Evolutionary conservation across 192 early-diverging fungal species (phyloP), one percentile per base, ranked within the genome.

Genomic region (Spinellus fusiger): DNA sequence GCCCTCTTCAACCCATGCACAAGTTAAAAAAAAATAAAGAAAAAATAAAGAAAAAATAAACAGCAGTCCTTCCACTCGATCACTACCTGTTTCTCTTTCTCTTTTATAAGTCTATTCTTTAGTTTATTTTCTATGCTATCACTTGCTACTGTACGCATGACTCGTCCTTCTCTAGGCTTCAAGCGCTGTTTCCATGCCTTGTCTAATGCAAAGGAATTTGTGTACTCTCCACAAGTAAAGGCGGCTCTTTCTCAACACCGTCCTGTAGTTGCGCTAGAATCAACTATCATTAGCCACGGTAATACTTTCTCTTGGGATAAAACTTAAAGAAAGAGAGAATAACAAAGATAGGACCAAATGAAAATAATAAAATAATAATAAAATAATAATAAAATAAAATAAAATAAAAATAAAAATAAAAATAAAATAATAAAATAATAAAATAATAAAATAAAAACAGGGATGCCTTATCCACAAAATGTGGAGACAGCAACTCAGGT

Each of bases 261-360:
- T 49, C 92, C 93, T 1, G 81, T 97, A 2, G 94, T 97, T 26
- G 94, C 94, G 0, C 75, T 97, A 7, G 94, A 98, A 70, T 93
- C 91, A 0, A 96, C 94, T 16, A 96, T 98, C 60, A 95, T 98
- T 64, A 89, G 89, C 63, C 96, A 98, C 72, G 96, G 86, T 61
- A 64, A 32, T 1, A 20, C 10, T 1, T 28, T 52, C 28, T 29
- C 27, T 12, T 29, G 15, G n/a, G n/a, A 31, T 28, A 28, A 16
- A 10, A 9, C 4, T 16, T 8, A 28, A 5, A n/a, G n/a, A n/a
- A n/a, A n/a, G n/a, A n/a, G n/a, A n/a, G n/a, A n/a, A n/a, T n/a
- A n/a, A n/a, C n/a, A n/a, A n/a, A n/a, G n/a, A n/a, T n/a, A n/a
- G n/a, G n/a, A n/a, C n/a, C n/a, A n/a, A n/a, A n/a, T n/a, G n/a